These are phyloP conservation scores for Pterocarpus santalinus DNA, from an alignment of 306 rosid species.

Conservation along the genomic window DNA sequence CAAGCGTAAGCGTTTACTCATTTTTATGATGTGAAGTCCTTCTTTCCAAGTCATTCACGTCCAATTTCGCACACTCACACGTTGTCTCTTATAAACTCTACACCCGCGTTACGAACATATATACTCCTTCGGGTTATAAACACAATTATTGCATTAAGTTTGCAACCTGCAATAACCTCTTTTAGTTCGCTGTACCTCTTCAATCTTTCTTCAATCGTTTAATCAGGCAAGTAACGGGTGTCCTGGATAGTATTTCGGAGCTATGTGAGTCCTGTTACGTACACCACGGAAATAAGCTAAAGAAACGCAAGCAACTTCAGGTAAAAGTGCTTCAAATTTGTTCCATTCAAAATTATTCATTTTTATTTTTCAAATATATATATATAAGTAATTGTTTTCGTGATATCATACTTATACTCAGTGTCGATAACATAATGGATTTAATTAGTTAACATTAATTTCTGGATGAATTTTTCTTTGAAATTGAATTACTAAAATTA, in stretches of 20 bases:
- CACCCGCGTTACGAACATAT: too few relatives aligned
- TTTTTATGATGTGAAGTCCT: not conserved
- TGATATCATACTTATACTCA: not conserved
- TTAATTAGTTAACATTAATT: too few relatives aligned
- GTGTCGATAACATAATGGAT: not conserved
- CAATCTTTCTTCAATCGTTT: not conserved
- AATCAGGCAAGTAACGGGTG: slow-evolving; percentile 43
- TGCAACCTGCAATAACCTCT: too few relatives aligned
- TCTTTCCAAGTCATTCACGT: not conserved
- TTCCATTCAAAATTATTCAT: not conserved
- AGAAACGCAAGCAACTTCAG: slow-evolving; percentile 64
- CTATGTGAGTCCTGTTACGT: slow-evolving; percentile 41
- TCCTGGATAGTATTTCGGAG: slow-evolving; percentile 46
- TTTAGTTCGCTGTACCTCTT: not conserved
- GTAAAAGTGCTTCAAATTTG: slow-evolving; percentile 35
- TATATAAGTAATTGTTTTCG: not conserved
- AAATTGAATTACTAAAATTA: not conserved
- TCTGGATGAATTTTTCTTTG: not conserved
- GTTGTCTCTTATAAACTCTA: too few relatives aligned
- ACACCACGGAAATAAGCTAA: slow-evolving; percentile 16
- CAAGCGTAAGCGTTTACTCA: not conserved
- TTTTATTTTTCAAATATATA: not conserved
- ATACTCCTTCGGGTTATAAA: too few relatives aligned
- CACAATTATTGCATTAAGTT: too few relatives aligned
- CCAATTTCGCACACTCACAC: too few relatives aligned